These are phyloP conservation scores for Achlya hypogyna DNA, from an alignment of 352 stramenopile species.

Conservation along the genomic window DNA sequence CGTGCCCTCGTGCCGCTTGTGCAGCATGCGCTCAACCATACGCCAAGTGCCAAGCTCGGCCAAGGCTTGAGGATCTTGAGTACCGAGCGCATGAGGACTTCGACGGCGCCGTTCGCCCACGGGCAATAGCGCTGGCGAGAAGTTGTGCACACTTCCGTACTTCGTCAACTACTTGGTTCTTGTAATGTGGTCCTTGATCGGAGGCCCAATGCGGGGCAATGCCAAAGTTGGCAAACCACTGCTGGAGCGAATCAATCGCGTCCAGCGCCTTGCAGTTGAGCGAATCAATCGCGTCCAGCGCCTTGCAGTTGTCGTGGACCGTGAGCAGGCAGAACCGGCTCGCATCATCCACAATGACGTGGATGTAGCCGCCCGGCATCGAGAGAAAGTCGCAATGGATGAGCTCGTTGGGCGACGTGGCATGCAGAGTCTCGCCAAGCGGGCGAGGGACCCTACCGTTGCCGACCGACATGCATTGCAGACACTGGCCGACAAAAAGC, in stretches of 20 bases:
- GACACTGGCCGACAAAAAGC: not conserved
- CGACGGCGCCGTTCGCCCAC: conserved; percentile 8
- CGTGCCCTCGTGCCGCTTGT: not conserved
- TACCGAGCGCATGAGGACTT: conserved; percentile 9
- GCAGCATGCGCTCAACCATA: not conserved
- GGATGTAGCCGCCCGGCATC: conserved; percentile 24
- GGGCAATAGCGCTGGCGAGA: conserved; percentile 15
- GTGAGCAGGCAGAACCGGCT: conserved; percentile 18
- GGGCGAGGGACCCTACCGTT: conserved; percentile 17
- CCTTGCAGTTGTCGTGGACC: not conserved
- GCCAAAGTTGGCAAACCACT: conserved; percentile 21
- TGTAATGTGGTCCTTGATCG: conserved; percentile 20
- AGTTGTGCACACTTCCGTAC: conserved; percentile 7
- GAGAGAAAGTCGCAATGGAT: conserved; percentile 33
- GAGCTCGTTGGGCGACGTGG: conserved; percentile 29
- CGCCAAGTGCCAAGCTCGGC: not conserved
- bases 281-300: not conserved
- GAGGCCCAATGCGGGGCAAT: not conserved
- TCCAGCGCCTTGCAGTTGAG: too few species aligned
- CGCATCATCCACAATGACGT: conserved; percentile 28
- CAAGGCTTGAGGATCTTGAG: not conserved
- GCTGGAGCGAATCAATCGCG: conserved; percentile 2
- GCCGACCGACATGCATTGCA: conserved; percentile 14
- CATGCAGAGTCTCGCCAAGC: conserved; percentile 22
- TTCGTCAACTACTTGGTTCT: conserved; percentile 12